A percentile compares a stretch with the other conserved stretches of the same genome.
Conservation (phyloP, 345 rosid genomes). For the Firmiana major region DNA sequence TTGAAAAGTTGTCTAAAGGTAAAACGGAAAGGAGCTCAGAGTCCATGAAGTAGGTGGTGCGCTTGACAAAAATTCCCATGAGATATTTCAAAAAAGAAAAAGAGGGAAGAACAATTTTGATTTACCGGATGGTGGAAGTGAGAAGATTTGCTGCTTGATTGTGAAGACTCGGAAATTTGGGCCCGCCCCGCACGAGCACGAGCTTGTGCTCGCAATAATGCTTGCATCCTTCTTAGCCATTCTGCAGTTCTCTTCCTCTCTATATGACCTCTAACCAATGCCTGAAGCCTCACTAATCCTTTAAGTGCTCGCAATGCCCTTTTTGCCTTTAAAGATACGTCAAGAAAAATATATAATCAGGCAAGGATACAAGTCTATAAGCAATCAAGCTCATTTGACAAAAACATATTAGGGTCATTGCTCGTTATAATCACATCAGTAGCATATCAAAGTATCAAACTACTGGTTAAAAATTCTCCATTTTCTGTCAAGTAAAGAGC, state of each 20-base stretch:
- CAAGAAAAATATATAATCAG: background rate
- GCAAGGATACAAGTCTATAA: background rate
- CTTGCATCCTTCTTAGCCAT: slow-evolving; percentile 66
- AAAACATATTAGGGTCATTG: background rate
- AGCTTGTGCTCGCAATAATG: slow-evolving; percentile 68
- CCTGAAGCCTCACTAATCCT: slow-evolving; percentile 96
- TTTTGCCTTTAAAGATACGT: slow-evolving; percentile 48
- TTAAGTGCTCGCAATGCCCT: slow-evolving; percentile 88
- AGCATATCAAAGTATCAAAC: background rate
- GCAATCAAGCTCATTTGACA: background rate
- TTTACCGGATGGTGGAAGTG: slow-evolving; percentile 62
- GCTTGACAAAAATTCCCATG: background rate
- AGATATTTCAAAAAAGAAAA: slow-evolving; percentile 10
- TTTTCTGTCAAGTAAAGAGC: background rate
- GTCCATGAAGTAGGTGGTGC: background rate
- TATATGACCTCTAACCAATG: slow-evolving; percentile 87
- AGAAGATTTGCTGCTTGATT: slow-evolving; percentile 68
- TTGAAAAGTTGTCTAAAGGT: slow-evolving; percentile 2
- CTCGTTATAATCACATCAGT: background rate
- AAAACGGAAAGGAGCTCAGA: slow-evolving; percentile 7
- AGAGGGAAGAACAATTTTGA: slow-evolving; percentile 11
- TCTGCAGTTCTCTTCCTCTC: slow-evolving; percentile 63
- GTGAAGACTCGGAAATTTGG: slow-evolving; percentile 53
- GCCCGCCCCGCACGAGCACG: slow-evolving; percentile 62
- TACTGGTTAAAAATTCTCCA: background rate